Evolutionary conservation across 768 basidiomycete genomes (phyloP).

Genomic region (Lentinula lateritia): DNA sequence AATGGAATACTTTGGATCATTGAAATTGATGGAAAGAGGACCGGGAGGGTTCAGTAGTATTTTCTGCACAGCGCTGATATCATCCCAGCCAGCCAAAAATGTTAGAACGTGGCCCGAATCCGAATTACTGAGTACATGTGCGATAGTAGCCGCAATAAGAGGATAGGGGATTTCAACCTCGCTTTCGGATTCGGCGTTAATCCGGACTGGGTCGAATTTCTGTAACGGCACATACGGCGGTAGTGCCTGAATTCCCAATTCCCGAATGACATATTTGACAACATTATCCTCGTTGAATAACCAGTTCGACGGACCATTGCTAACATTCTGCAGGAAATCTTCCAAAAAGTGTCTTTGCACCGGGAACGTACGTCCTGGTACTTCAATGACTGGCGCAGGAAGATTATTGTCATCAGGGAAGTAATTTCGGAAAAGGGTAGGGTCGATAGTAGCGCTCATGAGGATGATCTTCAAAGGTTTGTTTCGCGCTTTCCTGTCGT

Average conservation of each 20-base stretch:
- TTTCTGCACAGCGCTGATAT: slow-evolving; percentile 71
- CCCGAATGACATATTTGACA: slow-evolving; percentile 63
- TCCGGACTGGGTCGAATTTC: slow-evolving; percentile 10
- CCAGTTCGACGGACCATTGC: slow-evolving; percentile 44
- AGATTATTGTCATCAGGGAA: slow-evolving; percentile 60
- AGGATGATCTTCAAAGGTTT: slow-evolving; percentile 81
- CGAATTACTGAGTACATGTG: slow-evolving; percentile 68
- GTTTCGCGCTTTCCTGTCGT: slow-evolving; percentile 62
- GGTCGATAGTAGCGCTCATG: slow-evolving; percentile 96
- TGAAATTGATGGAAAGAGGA: slow-evolving; percentile 57
- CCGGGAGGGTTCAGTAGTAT: slow-evolving; percentile 45
- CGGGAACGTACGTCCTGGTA: slow-evolving; percentile 91
- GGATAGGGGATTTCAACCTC: slow-evolving; percentile 78
- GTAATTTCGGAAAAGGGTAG: slow-evolving; percentile 83
- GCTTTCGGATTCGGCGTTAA: slow-evolving; percentile 21
- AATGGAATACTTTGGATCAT: slow-evolving; percentile 56
- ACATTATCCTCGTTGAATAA: slow-evolving; percentile 69
- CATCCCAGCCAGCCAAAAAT: slow-evolving; percentile 92
- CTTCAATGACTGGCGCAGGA: slow-evolving; percentile 66
- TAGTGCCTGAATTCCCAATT: slow-evolving; percentile 38
- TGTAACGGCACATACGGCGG: slow-evolving; percentile 21
- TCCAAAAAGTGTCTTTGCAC: slow-evolving; percentile 80
- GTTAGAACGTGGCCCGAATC: slow-evolving; percentile 85
- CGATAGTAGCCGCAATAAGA: slow-evolving; percentile 75
- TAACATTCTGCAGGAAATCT: slow-evolving; percentile 57